These are phyloP conservation scores for Acorus calamus DNA, from an alignment of 106 monocot genomes.

Conservation along the genomic window DNA sequence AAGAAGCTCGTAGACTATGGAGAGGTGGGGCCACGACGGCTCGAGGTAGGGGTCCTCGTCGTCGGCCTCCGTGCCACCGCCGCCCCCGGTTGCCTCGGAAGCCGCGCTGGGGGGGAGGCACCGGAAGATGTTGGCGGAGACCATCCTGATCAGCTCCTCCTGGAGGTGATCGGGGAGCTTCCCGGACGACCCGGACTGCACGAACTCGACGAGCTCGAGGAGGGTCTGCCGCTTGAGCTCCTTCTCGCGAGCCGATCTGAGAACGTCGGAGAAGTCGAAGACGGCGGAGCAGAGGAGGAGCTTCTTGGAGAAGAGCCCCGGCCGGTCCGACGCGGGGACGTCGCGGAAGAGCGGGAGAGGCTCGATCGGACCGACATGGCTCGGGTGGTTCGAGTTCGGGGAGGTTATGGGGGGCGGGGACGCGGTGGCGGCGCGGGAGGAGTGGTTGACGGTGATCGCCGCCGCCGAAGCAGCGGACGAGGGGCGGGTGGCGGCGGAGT, in stretches of 20 bases:
- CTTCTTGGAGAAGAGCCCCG: slow-evolving; percentile 27
- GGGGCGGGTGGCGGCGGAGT: slow-evolving; percentile 4
- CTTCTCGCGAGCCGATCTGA: too few species aligned
- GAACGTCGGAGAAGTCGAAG: slow-evolving; percentile 7
- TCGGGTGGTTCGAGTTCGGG: background rate
- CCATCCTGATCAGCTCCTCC: slow-evolving; percentile 50
- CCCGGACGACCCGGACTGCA: slow-evolving; percentile 28
- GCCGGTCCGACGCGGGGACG: slow-evolving; percentile 28
- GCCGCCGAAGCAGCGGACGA: slow-evolving; percentile 3
- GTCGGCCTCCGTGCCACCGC: slow-evolving; percentile 36
- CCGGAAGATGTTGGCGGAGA: slow-evolving; percentile 43
- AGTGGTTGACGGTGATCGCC: slow-evolving; percentile 24
- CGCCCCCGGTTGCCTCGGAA: slow-evolving; percentile 42
- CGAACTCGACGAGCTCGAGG: slow-evolving; percentile 35
- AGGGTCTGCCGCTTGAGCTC: slow-evolving; percentile 9
- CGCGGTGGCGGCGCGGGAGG: slow-evolving; percentile 21
- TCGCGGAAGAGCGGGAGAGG: slow-evolving; percentile 39
- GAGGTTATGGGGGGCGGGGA: background rate
- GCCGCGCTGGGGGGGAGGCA: slow-evolving; percentile 39
- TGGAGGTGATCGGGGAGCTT: slow-evolving; percentile 42
- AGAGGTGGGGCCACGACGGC: slow-evolving; percentile 60
- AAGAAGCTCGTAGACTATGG: slow-evolving; percentile 53
- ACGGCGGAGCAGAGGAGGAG: slow-evolving; percentile 34
- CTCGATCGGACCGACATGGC: slow-evolving; percentile 1
- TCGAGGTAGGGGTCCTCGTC: slow-evolving; percentile 66